Base-by-base conservation (phyloP, 2,329 filamentous ascomycete genomes). In the Aspergillus sp. region DNA sequence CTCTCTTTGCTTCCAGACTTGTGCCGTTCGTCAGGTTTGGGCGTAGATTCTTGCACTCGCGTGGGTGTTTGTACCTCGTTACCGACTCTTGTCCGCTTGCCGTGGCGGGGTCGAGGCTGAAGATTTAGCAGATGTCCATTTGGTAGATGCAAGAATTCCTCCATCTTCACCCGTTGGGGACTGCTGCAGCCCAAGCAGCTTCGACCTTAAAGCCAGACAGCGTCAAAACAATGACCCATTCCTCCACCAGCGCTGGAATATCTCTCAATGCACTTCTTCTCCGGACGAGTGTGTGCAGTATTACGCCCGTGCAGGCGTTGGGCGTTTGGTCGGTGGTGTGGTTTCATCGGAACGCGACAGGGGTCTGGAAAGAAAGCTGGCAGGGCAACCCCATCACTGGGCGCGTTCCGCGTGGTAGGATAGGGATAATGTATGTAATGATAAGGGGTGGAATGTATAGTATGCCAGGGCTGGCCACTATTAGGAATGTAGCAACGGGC, bases 111-210 rank as follows among this genome's bases (percentile, higher is more conserved):
- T 56, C 71, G 71, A 39, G 70, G 61, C 39, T 68, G 68, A 38
- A 74, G 67, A 52, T 72, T 74, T 53, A 74, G 66, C 10, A 73
- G 57, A 51, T 73, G 70, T 62, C 68, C 69, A 48, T 69, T 67
- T 10, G 71, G 69, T 48, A 72, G 60, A 60, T 71, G 64, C 49
- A 74, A 63, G 47, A 63, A 57, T 41, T 62, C 63, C 47, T 69
- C 69, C 72, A 75, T 75, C 28, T 62, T 71, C 62, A 57, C 49
- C 48, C 56, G 54, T 51, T 25, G 21, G 23, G 7, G 36, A 41
- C 43, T 19, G 30, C 17, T 17, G 52, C 39, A 32, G 23, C 23
- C 41, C 50, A 63, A 56, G 38, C 50, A 49, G 41, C 39, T 48
- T 63, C 55, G 63, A 67, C 64, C 58, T 57, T 59, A 43, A 55